A percentile compares a stretch with the other conserved stretches of the same genome.
Conservation (phyloP, 108 stramenopile genomes). For the Nannochloropsis gaditana region DNA sequence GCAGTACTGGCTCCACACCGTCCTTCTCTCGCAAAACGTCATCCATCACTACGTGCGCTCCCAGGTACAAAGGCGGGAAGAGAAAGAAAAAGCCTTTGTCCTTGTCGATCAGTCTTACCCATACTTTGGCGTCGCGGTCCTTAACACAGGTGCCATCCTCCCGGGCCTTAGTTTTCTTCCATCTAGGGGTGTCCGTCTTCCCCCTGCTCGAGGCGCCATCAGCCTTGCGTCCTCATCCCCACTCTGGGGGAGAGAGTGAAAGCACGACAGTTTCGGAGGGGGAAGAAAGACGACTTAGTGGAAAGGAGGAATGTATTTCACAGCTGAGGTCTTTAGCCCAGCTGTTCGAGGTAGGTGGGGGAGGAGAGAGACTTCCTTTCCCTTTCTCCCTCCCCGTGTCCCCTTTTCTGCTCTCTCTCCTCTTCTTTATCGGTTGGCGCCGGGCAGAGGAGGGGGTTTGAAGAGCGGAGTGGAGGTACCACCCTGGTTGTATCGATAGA, state of each 20-base stretch:
- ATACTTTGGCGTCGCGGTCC: no score
- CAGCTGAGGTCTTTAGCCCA: neutral
- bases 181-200: neutral
- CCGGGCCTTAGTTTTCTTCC: conserved; percentile 2
- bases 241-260: no score
- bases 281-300: neutral
- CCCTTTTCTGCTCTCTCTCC: no score
- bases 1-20: conserved; percentile 1
- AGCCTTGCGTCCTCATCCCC: neutral
- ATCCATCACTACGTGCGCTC: neutral
- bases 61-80: neutral
- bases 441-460: no score
- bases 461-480: no score
- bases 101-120: neutral
- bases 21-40: neutral
- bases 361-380: neutral
- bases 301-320: neutral
- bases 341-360: neutral
- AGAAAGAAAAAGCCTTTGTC: neutral
- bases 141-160: neutral
- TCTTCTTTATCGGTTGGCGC: no score
- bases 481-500: no score
- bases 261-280: no score
- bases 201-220: neutral
- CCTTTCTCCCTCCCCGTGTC: neutral